These are phyloP conservation scores for Limonium bicolor DNA, from an alignment of 148 eudicot genomes.

Conservation along the genomic window DNA sequence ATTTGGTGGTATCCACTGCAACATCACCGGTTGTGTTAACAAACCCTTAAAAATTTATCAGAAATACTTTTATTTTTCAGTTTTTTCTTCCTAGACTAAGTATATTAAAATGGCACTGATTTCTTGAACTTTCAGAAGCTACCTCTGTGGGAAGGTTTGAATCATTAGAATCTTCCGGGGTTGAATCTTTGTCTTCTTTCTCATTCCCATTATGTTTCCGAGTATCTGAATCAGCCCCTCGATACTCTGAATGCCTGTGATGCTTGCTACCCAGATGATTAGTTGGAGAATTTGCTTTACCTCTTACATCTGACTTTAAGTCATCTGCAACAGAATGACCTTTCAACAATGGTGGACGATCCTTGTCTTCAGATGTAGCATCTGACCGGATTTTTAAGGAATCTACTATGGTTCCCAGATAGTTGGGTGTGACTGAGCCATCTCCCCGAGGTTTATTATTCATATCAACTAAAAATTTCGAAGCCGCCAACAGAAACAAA, in stretches of 20 bases:
- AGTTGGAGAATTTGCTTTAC: conserved; percentile 16
- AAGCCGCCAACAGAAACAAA: conserved; percentile 3
- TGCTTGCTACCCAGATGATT: conserved; percentile 20
- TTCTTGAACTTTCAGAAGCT: conserved; percentile 3
- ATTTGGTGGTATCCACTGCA: conserved; percentile 92
- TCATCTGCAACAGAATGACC: conserved; percentile 18
- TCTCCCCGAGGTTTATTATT: conserved; percentile 23
- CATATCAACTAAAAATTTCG: conserved; percentile 26
- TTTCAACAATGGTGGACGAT: conserved; percentile 15
- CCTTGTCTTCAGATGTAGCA: conserved; percentile 24
- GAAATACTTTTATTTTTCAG: too few relatives aligned
- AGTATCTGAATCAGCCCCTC: conserved; percentile 21
- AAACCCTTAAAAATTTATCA: too few relatives aligned
- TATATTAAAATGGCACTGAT: too few relatives aligned
- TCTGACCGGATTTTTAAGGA: conserved; percentile 22
- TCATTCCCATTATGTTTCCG: conserved; percentile 12
- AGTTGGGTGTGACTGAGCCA: conserved; percentile 15
- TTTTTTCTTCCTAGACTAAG: background rate
- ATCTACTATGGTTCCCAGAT: conserved; percentile 22
- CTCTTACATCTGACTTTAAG: conserved; percentile 22
- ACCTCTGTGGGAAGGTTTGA: conserved; percentile 79
- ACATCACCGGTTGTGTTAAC: too few relatives aligned
- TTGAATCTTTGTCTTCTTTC: conserved; percentile 15
- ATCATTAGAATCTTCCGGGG: conserved; percentile 33
- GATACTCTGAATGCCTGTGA: conserved; percentile 25